A percentile compares a stretch with the other conserved stretches of the same genome.
Conservation (phyloP, 352 stramenopile species). For the Globisporangium parvum region DNA sequence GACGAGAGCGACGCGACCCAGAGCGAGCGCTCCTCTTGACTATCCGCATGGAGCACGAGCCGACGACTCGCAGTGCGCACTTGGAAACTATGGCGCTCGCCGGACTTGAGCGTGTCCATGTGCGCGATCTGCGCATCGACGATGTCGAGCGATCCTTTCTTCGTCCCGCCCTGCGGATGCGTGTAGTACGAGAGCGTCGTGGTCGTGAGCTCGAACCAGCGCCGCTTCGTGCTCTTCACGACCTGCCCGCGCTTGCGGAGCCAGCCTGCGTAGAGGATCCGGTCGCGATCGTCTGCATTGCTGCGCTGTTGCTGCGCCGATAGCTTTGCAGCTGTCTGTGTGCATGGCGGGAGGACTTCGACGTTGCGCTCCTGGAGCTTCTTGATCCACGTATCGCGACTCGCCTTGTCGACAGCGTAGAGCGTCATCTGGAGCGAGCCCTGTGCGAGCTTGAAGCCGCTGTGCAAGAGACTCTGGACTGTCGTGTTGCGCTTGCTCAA, state of each 20-base stretch:
- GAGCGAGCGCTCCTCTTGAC: slow-evolving; percentile 74
- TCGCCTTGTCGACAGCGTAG: slow-evolving; percentile 68
- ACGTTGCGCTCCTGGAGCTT: slow-evolving; percentile 72
- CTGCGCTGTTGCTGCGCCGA: slow-evolving; percentile 44
- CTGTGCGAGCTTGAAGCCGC: slow-evolving; percentile 70
- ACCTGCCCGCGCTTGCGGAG: slow-evolving; percentile 79
- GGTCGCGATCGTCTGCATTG: slow-evolving; percentile 40
- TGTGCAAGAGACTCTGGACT: slow-evolving; percentile 63
- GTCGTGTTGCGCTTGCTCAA: slow-evolving; percentile 52
- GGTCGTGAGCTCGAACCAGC: slow-evolving; percentile 78
- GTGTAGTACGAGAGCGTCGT: slow-evolving; percentile 71
- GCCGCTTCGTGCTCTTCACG: slow-evolving; percentile 81
- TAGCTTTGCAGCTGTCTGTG: slow-evolving; percentile 44
- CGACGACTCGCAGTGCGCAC: slow-evolving; percentile 54
- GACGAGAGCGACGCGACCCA: slow-evolving; percentile 72
- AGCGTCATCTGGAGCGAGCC: slow-evolving; percentile 74
- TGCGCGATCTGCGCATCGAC: slow-evolving; percentile 41
- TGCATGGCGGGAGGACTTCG: slow-evolving; percentile 43
- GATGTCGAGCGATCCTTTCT: slow-evolving; percentile 71
- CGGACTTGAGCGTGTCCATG: slow-evolving; percentile 77
- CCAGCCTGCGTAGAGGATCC: slow-evolving; percentile 74
- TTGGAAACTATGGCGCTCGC: slow-evolving; percentile 76
- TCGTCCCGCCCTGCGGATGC: slow-evolving; percentile 63
- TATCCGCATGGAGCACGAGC: slow-evolving; percentile 77
- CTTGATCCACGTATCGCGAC: slow-evolving; percentile 80